Percentiles rank a stretch among this genome's conserved stretches.
Conservation (phyloP, 768 basidiomycete species). For the Nidularia sp. region DNA sequence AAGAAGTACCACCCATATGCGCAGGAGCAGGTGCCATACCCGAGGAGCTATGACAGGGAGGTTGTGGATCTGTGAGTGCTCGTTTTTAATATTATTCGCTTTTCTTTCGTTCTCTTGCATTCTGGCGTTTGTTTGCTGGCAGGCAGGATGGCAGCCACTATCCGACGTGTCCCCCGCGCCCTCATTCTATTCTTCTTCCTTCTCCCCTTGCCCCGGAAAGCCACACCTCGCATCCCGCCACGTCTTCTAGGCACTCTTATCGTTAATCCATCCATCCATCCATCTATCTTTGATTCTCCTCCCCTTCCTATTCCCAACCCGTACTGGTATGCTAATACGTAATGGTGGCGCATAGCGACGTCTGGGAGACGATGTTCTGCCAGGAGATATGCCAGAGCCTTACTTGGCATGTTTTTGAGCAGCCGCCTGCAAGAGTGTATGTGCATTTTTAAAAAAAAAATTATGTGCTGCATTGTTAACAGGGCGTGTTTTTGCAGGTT, state of each 20-base stretch:
- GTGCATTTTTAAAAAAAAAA: conserved; percentile 9
- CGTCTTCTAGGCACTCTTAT: too few species aligned
- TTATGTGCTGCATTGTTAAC: background rate
- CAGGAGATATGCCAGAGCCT: conserved; percentile 51
- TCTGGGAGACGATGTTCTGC: conserved; percentile 60
- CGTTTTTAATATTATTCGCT: background rate
- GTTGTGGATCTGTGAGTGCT: conserved; percentile 63
- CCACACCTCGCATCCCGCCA: too few species aligned
- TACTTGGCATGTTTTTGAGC: conserved; percentile 63
- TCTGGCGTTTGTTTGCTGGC: too few species aligned
- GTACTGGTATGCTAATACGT: conserved; percentile 1
- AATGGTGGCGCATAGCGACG: conserved; percentile 43
- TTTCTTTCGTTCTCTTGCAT: background rate
- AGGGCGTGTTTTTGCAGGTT: conserved; percentile 31
- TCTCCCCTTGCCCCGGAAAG: too few species aligned
- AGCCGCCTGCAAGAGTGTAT: conserved; percentile 59
- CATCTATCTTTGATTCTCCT: too few species aligned
- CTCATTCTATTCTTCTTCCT: too few species aligned
- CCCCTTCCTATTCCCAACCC: too few species aligned
- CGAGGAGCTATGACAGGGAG: conserved; percentile 58
- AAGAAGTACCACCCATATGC: conserved; percentile 56
- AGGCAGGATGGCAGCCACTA: too few species aligned
- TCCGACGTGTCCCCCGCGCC: too few species aligned
- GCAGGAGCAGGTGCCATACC: conserved; percentile 58
- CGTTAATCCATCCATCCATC: too few species aligned